These are phyloP conservation scores for Populus deltoides DNA, from an alignment of 345 rosid genomes.

Conservation along the genomic window DNA sequence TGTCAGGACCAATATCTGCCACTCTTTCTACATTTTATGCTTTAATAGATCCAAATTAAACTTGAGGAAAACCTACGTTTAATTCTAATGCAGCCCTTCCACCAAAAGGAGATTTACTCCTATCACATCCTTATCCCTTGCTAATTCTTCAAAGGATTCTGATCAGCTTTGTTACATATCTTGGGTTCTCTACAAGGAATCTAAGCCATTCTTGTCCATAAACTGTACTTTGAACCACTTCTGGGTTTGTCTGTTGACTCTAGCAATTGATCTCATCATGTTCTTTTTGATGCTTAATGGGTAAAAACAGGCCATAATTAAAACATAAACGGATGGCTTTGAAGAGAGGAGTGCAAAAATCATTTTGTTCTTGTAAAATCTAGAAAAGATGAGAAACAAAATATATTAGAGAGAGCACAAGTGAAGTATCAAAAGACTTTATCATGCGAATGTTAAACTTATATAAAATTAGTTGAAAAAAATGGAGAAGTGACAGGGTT, in stretches of 20 bases:
- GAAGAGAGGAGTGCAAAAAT: neutral
- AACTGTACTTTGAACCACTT: neutral
- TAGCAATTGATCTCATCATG: neutral
- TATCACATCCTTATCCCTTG: neutral
- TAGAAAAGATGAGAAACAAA: neutral
- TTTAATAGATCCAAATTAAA: too few species aligned
- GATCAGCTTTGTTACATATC: neutral
- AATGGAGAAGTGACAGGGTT: neutral
- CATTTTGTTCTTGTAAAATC: neutral
- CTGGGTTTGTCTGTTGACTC: neutral
- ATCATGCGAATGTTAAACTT: neutral
- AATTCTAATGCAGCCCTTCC: neutral
- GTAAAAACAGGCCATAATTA: neutral
- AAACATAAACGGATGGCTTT: neutral
- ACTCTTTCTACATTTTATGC: neutral
- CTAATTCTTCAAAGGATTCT: neutral
- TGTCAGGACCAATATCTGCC: neutral
- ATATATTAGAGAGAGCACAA: neutral
- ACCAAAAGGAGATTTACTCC: neutral
- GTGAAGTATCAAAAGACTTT: neutral
- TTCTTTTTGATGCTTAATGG: neutral
- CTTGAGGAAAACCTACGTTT: neutral
- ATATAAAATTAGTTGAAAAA: neutral
- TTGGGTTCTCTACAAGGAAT: neutral
- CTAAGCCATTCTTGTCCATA: neutral